These are phyloP conservation scores for Suillus alpinus DNA, from an alignment of 768 basidiomycete genomes.

Conservation along the genomic window DNA sequence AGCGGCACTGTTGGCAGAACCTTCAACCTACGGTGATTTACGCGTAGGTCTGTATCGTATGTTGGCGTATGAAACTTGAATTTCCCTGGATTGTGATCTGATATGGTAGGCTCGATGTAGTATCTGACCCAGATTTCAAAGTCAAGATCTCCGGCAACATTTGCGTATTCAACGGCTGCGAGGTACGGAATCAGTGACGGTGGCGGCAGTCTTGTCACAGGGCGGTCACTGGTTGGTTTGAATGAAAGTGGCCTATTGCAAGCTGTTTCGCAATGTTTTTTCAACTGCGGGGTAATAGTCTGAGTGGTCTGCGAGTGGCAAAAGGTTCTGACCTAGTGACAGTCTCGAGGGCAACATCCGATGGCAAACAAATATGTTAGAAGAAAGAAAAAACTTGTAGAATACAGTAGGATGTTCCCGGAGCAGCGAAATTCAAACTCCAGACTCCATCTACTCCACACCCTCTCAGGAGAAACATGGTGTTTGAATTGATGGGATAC, in stretches of 20 bases:
- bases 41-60: background rate
- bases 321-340: background rate
- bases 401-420: background rate
- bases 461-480: background rate
- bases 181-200: background rate
- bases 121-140: background rate
- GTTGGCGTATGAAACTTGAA: background rate
- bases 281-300: background rate
- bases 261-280: background rate
- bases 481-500: background rate
- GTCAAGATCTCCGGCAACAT: background rate
- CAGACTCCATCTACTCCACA: background rate
- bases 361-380: background rate
- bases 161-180: background rate
- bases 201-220: background rate
- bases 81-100: background rate
- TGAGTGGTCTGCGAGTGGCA: background rate
- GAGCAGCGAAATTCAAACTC: background rate
- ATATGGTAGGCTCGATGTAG: background rate
- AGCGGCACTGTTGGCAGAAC: background rate
- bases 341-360: background rate
- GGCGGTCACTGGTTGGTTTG: background rate
- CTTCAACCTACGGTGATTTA: background rate
- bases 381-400: background rate
- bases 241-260: background rate